phyloP scores from a whole-genome alignment of 164 flowering plant species.

The Nymphaea colorata region DNA sequence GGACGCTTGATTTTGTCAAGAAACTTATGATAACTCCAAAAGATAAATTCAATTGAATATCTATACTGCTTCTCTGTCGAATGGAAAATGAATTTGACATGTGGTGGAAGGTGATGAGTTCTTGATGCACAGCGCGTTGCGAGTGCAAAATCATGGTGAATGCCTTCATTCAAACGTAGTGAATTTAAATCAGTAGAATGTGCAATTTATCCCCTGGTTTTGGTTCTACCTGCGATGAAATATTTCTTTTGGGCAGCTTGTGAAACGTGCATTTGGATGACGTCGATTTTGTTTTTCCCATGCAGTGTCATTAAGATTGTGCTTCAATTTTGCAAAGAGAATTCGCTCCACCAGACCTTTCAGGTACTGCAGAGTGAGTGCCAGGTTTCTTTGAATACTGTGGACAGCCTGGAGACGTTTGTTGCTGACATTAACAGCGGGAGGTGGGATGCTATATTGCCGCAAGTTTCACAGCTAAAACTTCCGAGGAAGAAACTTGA shows the following conservation, averaged over 20 bases:
- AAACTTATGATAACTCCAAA: too few relatives aligned
- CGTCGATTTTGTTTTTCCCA: not conserved
- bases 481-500: slow-evolving; percentile 91
- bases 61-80: too few relatives aligned
- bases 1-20: too few relatives aligned
- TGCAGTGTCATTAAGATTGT: slow-evolving; percentile 94
- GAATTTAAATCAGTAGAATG: too few relatives aligned
- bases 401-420: slow-evolving; percentile 91
- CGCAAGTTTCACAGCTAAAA: slow-evolving; percentile 92
- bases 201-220: not conserved
- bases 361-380: slow-evolving; percentile 91
- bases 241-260: not conserved
- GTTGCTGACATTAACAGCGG: slow-evolving; percentile 90
- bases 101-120: too few relatives aligned
- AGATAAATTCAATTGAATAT: too few relatives aligned
- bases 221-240: not conserved
- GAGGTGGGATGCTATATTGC: slow-evolving; percentile 93
- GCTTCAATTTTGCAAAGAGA: slow-evolving; percentile 97
- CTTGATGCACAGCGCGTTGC: too few relatives aligned
- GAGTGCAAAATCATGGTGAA: too few relatives aligned
- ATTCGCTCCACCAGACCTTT: slow-evolving; percentile 86
- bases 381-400: slow-evolving; percentile 93
- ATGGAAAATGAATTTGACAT: too few relatives aligned
- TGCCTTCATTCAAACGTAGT: too few relatives aligned
- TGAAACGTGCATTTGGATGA: not conserved